These are phyloP conservation scores for Stephanodiscus triporus DNA, from an alignment of 108 stramenopile genomes.

Conservation along the genomic window DNA sequence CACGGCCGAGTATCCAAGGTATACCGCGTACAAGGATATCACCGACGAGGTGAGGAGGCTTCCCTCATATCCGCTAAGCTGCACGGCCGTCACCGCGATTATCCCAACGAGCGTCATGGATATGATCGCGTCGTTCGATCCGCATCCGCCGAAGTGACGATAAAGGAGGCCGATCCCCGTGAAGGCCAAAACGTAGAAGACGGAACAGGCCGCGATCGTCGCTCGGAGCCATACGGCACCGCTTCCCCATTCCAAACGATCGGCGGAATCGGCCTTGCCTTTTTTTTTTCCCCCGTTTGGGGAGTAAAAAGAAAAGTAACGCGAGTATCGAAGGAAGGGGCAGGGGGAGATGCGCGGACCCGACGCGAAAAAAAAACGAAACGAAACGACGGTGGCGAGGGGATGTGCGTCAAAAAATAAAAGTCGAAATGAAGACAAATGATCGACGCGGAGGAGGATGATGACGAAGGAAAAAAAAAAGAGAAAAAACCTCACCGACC, in stretches of 20 bases:
- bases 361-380: too few relatives aligned
- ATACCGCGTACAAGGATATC: conserved; percentile 83
- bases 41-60: conserved; percentile 87
- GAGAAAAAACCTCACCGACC: conserved; percentile 39
- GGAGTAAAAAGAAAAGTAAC: neutral
- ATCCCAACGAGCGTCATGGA: conserved; percentile 82
- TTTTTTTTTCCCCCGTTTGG: too few relatives aligned
- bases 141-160: conserved; percentile 75
- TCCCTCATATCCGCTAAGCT: conserved; percentile 77
- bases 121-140: conserved; percentile 77
- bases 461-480: neutral
- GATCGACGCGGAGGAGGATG: too few relatives aligned
- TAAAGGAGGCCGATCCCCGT: conserved; percentile 81
- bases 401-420: too few relatives aligned
- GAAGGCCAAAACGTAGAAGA: conserved; percentile 60
- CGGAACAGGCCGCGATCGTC: conserved; percentile 65
- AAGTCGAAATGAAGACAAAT: too few relatives aligned
- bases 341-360: too few relatives aligned
- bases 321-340: too few relatives aligned
- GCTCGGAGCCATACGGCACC: conserved; percentile 73
- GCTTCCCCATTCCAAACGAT: conserved; percentile 70
- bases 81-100: conserved; percentile 65
- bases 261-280: conserved; percentile 71
- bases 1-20: conserved; percentile 86
- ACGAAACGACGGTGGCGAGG: too few relatives aligned